phyloP scores from a whole-genome alignment of 495 filamentous ascomycete species.

The Neurospora sp. region DNA sequence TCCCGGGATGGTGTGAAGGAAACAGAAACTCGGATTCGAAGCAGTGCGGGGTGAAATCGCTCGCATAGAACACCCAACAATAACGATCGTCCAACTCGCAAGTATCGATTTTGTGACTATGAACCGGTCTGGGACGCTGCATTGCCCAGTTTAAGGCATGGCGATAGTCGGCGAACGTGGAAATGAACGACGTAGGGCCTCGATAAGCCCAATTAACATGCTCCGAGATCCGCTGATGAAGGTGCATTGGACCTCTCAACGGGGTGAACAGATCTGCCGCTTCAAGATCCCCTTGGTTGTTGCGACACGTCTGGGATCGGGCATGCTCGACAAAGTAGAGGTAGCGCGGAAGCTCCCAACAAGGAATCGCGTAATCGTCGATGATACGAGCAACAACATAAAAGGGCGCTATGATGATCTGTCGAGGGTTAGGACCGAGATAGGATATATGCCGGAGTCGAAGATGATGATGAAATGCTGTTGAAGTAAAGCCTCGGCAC shows the following conservation, averaged over 20 bases:
- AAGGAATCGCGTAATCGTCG: background rate
- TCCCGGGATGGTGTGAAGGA: background rate
- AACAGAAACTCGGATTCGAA: background rate
- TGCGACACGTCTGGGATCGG: background rate
- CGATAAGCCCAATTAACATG: background rate
- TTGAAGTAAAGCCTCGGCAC: background rate
- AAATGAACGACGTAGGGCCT: background rate
- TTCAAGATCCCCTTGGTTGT: background rate
- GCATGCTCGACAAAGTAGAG: background rate
- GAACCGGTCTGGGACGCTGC: background rate
- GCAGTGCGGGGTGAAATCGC: background rate
- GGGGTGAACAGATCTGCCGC: background rate
- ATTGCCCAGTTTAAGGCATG: background rate
- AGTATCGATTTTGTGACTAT: background rate
- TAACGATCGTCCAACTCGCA: background rate
- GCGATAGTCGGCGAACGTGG: background rate
- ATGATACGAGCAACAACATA: background rate
- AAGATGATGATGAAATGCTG: background rate
- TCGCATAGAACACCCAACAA: background rate
- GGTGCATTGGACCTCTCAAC: background rate
- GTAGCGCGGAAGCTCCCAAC: background rate
- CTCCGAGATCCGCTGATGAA: background rate
- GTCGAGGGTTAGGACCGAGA: background rate
- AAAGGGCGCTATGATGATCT: background rate
- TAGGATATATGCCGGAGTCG: background rate